phyloP scores from a whole-genome alignment of 2,329 filamentous ascomycete species.

The Neonectria magnoliae region DNA sequence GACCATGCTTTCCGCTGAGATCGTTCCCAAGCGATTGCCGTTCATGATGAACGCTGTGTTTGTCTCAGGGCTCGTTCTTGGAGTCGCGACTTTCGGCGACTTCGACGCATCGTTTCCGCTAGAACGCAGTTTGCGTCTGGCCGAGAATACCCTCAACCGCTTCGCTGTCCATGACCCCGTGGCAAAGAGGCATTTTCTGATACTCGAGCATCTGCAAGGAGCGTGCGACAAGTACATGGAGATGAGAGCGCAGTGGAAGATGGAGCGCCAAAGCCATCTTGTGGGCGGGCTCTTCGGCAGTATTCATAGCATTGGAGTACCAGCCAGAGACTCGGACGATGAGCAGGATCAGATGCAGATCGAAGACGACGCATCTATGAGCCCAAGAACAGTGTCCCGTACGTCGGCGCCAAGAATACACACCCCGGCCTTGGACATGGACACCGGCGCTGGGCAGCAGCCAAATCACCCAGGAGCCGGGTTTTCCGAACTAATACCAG shows the following conservation, averaged over 20 bases:
- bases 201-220: constrained; percentile 36
- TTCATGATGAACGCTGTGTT: constrained; percentile 59
- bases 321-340: background rate
- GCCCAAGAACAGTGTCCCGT: constrained; percentile 8
- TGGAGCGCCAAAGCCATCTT: constrained; percentile 37
- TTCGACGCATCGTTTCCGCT: constrained; percentile 50
- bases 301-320: constrained; percentile 35
- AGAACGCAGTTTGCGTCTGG: constrained; percentile 37
- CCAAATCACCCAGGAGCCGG: constrained; percentile 19
- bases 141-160: constrained; percentile 36
- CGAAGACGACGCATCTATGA: background rate
- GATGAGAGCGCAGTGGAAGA: constrained; percentile 32
- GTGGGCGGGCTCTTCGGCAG: constrained; percentile 39
- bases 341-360: background rate
- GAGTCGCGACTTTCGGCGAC: constrained; percentile 56
- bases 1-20: constrained; percentile 45
- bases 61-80: constrained; percentile 55
- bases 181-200: constrained; percentile 36
- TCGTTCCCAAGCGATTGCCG: constrained; percentile 54
- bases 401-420: constrained; percentile 2
- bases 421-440: background rate
- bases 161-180: constrained; percentile 36
- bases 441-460: constrained; percentile 11
- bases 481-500: constrained; percentile 34
- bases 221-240: constrained; percentile 40